Conservation (phyloP, 1,284 basidiomycete species). For the Marasmius sp. region DNA sequence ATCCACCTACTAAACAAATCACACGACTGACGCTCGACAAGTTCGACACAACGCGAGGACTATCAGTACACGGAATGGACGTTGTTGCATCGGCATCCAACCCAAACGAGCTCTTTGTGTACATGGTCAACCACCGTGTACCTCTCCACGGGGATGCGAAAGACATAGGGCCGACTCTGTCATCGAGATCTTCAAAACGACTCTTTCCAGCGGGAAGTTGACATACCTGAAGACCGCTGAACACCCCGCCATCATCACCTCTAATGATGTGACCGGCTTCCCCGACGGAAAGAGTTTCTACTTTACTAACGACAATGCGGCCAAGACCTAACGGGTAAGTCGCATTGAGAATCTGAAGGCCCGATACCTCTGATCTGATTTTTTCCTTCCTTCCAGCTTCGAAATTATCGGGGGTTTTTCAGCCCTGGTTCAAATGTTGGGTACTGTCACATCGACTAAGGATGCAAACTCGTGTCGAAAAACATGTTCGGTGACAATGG, state of each 20-base stretch:
- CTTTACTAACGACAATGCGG: conserved; percentile 67
- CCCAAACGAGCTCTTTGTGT: conserved; percentile 57
- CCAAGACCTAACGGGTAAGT: conserved; percentile 55
- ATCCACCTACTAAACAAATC: conserved; percentile 45
- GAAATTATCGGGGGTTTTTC: background rate
- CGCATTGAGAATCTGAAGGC: conserved; percentile 26
- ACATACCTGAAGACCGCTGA: conserved; percentile 59
- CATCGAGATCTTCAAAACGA: conserved; percentile 70
- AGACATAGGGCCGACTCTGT: conserved; percentile 69
- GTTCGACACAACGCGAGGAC: conserved; percentile 39
- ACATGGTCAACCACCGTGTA: conserved; percentile 66
- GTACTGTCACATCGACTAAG: conserved; percentile 55
- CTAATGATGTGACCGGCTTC: conserved; percentile 69
- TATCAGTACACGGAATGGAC: conserved; percentile 73
- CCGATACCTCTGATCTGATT: conserved; percentile 1
- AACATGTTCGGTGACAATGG: conserved; percentile 53
- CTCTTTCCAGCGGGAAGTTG: conserved; percentile 42
- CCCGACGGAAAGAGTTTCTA: conserved; percentile 61
- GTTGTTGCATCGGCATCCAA: conserved; percentile 55
- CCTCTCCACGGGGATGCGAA: conserved; percentile 33
- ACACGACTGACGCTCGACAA: conserved; percentile 45
- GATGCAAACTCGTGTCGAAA: conserved; percentile 55
- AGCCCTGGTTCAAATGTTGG: conserved; percentile 44
- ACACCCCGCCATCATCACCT: conserved; percentile 52
- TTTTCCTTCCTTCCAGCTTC: background rate